Conservation (phyloP, 2,329 filamentous ascomycete genomes). For the Ceratocystis eucalypticola region DNA sequence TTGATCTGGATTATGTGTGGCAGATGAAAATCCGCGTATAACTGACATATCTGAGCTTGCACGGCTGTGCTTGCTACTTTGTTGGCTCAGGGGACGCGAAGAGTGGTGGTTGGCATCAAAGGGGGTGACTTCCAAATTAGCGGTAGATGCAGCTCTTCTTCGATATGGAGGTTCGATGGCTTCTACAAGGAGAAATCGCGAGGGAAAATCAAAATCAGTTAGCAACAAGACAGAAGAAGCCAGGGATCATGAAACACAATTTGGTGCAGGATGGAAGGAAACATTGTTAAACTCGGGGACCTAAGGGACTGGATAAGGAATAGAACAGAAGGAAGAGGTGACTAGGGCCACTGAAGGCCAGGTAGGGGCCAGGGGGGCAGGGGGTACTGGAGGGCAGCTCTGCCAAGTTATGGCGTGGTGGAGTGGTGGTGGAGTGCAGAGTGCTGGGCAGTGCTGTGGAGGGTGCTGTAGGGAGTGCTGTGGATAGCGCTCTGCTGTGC, state of each 20-base stretch:
- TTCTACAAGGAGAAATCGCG: constrained; percentile 13
- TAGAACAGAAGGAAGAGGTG: neutral
- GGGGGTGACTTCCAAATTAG: constrained; percentile 42
- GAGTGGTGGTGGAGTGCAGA: too few species aligned
- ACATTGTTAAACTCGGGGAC: neutral
- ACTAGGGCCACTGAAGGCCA: neutral
- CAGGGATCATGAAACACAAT: constrained; percentile 15
- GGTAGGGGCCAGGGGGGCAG: neutral
- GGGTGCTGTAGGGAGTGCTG: too few species aligned
- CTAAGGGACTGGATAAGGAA: neutral
- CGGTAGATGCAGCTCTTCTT: constrained; percentile 47
- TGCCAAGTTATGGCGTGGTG: neutral
- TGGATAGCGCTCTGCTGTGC: neutral
- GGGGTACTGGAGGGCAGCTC: neutral
- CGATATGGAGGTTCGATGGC: constrained; percentile 28
- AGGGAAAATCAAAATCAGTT: constrained; percentile 19
- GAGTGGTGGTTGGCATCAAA: constrained; percentile 33
- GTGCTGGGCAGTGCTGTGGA: too few species aligned
- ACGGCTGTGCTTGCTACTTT: constrained; percentile 50
- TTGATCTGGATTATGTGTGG: constrained; percentile 32
- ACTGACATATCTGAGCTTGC: constrained; percentile 58
- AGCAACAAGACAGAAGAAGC: neutral
- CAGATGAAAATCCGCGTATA: constrained; percentile 39
- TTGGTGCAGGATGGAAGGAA: constrained; percentile 6
- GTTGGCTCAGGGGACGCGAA: constrained; percentile 40